Percentiles rank a stretch among this genome's conserved stretches.
Conservation (phyloP, 768 basidiomycete species). For the Candolleomyces aberdarensis region DNA sequence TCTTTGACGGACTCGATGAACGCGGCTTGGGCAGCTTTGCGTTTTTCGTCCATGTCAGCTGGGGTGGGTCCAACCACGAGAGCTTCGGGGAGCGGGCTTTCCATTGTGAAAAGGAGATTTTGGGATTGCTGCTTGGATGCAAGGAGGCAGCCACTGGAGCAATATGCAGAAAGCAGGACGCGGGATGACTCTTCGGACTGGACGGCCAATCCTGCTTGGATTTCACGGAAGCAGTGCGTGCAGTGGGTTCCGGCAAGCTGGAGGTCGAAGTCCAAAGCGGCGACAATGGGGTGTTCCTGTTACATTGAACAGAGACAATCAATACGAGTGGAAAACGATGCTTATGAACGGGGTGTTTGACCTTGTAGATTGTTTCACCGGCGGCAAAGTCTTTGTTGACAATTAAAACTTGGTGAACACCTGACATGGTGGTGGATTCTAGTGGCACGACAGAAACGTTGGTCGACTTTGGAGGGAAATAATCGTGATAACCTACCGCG, state of each 20-base stretch:
- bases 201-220: conserved; percentile 46
- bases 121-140: conserved; percentile 59
- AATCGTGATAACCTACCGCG: conserved; percentile 66
- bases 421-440: conserved; percentile 22
- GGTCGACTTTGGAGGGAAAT: conserved; percentile 71
- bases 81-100: conserved; percentile 54
- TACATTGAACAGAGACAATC: conserved; percentile 5
- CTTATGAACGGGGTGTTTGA: conserved; percentile 18
- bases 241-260: conserved; percentile 68
- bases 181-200: conserved; percentile 16
- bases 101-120: conserved; percentile 67
- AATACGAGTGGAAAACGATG: not conserved
- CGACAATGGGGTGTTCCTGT: conserved; percentile 73
- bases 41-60: conserved; percentile 35
- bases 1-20: conserved; percentile 56
- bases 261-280: conserved; percentile 70
- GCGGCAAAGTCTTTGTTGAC: conserved; percentile 63
- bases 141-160: conserved; percentile 65
- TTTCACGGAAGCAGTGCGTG: conserved; percentile 64
- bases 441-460: conserved; percentile 60
- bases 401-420: conserved; percentile 53
- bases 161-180: conserved; percentile 54
- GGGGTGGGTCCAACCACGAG: conserved; percentile 25
- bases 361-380: conserved; percentile 80
- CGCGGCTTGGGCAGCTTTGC: conserved; percentile 56